Evolutionary conservation across 441 rosid genomes (phyloP).

Genomic region (Mallotus japonicus): DNA sequence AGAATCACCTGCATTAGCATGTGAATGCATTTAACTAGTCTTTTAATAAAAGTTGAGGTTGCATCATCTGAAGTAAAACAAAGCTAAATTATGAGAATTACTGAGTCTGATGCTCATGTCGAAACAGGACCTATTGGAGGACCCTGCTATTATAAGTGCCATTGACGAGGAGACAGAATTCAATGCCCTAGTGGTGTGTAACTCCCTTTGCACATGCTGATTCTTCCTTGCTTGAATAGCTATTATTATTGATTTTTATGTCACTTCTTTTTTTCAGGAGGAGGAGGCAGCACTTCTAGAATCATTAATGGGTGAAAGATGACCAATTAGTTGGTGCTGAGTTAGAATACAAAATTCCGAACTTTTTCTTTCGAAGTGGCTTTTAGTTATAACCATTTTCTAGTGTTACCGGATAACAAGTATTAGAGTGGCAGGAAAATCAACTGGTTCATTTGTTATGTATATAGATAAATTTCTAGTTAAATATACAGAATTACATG

Average conservation of each 20-base stretch:
- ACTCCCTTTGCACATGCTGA: neutral
- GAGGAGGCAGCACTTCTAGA: constrained; percentile 89
- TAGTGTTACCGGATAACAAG: neutral
- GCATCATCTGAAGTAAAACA: neutral
- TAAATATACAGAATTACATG: neutral
- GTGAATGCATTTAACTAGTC: neutral
- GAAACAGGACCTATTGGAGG: constrained; percentile 82
- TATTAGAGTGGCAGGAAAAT: neutral
- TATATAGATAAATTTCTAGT: neutral
- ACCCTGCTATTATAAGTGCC: constrained; percentile 67
- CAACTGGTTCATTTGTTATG: neutral
- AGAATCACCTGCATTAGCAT: neutral
- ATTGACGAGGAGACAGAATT: constrained; percentile 96
- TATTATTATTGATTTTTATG: constrained; percentile 1
- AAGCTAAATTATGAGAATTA: neutral
- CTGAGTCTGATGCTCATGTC: neutral
- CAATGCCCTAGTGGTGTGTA: constrained; percentile 83
- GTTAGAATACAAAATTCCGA: neutral
- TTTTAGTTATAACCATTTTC: neutral
- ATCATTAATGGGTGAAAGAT: constrained; percentile 71
- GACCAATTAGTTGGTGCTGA: neutral
- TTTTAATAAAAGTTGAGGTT: neutral
- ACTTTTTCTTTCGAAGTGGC: neutral
- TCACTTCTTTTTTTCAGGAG: constrained; percentile 49
- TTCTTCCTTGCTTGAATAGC: neutral